These are phyloP conservation scores for Fraxinus ornus DNA, from an alignment of 305 asterid genomes.

Conservation along the genomic window DNA sequence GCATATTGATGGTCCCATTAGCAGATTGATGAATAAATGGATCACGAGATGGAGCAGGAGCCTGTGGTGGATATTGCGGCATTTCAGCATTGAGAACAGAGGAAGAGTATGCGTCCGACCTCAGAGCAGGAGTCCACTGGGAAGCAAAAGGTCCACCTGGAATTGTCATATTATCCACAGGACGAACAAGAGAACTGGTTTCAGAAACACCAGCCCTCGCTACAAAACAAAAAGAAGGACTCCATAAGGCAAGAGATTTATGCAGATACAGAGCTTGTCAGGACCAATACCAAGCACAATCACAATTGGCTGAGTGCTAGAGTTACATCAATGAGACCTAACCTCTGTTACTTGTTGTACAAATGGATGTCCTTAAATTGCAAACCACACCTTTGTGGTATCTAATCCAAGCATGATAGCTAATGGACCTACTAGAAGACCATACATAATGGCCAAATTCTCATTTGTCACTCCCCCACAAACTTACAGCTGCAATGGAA, in stretches of 20 bases:
- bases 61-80: constrained; percentile 51
- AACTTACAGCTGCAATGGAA: constrained; percentile 1
- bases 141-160: constrained; percentile 50
- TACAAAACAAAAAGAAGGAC: constrained; percentile 30
- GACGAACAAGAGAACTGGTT: constrained; percentile 43
- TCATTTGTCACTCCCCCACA: neutral
- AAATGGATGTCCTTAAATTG: neutral
- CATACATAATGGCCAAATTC: neutral
- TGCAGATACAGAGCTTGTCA: constrained; percentile 20
- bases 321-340: neutral
- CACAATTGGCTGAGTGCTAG: neutral
- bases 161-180: constrained; percentile 40
- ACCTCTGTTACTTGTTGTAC: neutral
- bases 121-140: constrained; percentile 57
- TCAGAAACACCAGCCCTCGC: constrained; percentile 58
- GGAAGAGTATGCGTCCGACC: constrained; percentile 44
- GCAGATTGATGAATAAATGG: constrained; percentile 48
- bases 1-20: constrained; percentile 37
- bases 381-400: neutral
- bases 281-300: neutral
- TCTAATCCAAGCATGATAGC: neutral
- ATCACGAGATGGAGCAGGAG: constrained; percentile 48
- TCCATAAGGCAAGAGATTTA: constrained; percentile 12
- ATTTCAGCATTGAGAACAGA: constrained; percentile 40
- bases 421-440: constrained; percentile 5